phyloP scores from a whole-genome alignment of 805 yeast genomes.

The Kregervanrija pseudodelftensis region DNA sequence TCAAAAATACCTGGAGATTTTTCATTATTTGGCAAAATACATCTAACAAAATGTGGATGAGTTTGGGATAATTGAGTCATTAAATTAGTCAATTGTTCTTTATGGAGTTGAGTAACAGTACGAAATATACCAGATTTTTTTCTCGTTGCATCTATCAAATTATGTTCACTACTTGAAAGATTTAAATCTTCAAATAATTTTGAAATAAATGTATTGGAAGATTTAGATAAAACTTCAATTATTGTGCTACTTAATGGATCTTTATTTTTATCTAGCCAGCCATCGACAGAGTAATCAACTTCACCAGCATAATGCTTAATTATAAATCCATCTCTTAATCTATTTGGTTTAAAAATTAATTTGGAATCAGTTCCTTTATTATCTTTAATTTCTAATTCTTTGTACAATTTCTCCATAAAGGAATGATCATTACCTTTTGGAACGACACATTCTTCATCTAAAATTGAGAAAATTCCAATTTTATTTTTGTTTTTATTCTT shows the following conservation, averaged over 20 bases:
- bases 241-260: constrained; percentile 85
- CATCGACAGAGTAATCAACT: constrained; percentile 88
- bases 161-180: constrained; percentile 9
- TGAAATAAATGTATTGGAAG: constrained; percentile 50
- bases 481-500: constrained; percentile 30
- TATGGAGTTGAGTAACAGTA: constrained; percentile 85
- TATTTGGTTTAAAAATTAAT: constrained; percentile 61
- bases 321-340: constrained; percentile 69
- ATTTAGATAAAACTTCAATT: constrained; percentile 49
- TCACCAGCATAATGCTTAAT: constrained; percentile 92
- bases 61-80: constrained; percentile 71
- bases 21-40: constrained; percentile 82
- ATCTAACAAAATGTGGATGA: constrained; percentile 94
- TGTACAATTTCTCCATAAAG: constrained; percentile 71
- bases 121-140: constrained; percentile 39
- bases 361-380: constrained; percentile 16
- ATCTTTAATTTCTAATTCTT: constrained; percentile 48
- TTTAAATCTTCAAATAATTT: constrained; percentile 36
- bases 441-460: constrained; percentile 93
- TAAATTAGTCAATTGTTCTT: constrained; percentile 68
- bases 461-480: constrained; percentile 75
- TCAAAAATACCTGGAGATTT: constrained; percentile 69
- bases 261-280: constrained; percentile 91
- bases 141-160: constrained; percentile 26
- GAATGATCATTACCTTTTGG: constrained; percentile 83